Evolutionary conservation across 192 early-diverging fungal species (phyloP), one percentile per base, ranked within the genome.

Genomic region (Martensiomyces pterosporus): DNA sequence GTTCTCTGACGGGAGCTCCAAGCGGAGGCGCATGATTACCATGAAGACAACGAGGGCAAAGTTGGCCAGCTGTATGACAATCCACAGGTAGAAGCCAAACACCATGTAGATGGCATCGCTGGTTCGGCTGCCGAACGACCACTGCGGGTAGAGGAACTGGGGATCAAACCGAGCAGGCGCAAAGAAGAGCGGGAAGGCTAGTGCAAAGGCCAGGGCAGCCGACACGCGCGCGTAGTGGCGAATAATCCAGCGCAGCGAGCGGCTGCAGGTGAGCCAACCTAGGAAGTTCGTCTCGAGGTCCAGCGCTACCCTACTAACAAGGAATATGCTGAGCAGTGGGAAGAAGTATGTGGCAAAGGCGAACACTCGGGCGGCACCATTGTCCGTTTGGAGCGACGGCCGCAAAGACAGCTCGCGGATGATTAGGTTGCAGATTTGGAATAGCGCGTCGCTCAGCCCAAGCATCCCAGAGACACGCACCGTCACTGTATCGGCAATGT

Each of bases 261-360:
- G 46, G 46, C 52, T 58, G 60, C 55, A 50, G 7, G 60, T 23
- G 17, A 57, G 54, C 67, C 67, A 70, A 34, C 55, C 53, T 3
- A 70, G 55, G 38, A 70, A 70, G 51, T 59, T 63, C 9, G 41
- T 61, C 34, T 70, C 39, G n/a, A 70, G 55, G 48, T 70, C 67
- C 29, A 70, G 55, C 12, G 67, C 67, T 8, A 70, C 52, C 17
- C 67, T 59, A 50, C 60, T 70, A 25, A 46, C 55, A 16, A 70
- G 39, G 29, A 70, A 47, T 21, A 50, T 49, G 46, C 55, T 63
- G 42, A 70, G 51, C 18, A 70, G 49, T 41, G 47, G 67, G 33
- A 70, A 53, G 37, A 70, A 63, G 43, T 61, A 63, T 3, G 60
- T 43, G 16, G 42, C 22, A 25, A 70, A 70, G 13, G 67, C 60